Evolutionary conservation across 1,139 yeast genomes (phyloP).

Genomic region (Maudiozyma humilis): DNA sequence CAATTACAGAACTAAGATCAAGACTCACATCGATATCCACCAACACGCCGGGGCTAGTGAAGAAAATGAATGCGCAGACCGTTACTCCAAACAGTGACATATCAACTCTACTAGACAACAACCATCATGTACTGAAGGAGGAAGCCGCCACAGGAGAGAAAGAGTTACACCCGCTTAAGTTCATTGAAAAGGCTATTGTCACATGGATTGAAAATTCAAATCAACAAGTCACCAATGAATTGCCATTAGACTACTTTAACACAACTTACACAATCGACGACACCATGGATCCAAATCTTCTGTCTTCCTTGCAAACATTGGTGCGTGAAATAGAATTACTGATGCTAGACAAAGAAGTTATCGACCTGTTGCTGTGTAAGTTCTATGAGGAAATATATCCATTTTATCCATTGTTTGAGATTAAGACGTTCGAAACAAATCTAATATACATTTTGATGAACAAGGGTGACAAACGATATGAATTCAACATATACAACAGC

Average conservation of each 20-base stretch:
- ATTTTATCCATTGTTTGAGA: slow-evolving; percentile 19
- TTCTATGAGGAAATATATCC: slow-evolving; percentile 21
- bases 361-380: slow-evolving; percentile 10
- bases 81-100: not conserved
- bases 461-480: slow-evolving; percentile 7
- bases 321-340: slow-evolving; percentile 12
- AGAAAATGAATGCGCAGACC: not conserved
- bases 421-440: slow-evolving; percentile 15
- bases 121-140: not conserved
- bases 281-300: slow-evolving; percentile 13
- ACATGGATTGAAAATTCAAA: slow-evolving; percentile 14
- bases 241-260: slow-evolving; percentile 13
- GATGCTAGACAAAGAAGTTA: slow-evolving; percentile 8
- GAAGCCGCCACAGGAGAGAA: not conserved
- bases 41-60: not conserved
- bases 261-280: slow-evolving; percentile 14
- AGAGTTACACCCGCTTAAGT: slow-evolving; percentile 12
- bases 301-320: slow-evolving; percentile 10
- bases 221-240: slow-evolving; percentile 9
- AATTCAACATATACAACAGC: slow-evolving; percentile 9
- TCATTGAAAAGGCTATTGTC: slow-evolving; percentile 15
- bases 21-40: slow-evolving; percentile 7
- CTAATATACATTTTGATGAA: slow-evolving; percentile 9
- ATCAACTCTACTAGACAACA: not conserved
- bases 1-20: slow-evolving; percentile 12